Conservation (phyloP, 345 rosid genomes). For the Brassica cretica region DNA sequence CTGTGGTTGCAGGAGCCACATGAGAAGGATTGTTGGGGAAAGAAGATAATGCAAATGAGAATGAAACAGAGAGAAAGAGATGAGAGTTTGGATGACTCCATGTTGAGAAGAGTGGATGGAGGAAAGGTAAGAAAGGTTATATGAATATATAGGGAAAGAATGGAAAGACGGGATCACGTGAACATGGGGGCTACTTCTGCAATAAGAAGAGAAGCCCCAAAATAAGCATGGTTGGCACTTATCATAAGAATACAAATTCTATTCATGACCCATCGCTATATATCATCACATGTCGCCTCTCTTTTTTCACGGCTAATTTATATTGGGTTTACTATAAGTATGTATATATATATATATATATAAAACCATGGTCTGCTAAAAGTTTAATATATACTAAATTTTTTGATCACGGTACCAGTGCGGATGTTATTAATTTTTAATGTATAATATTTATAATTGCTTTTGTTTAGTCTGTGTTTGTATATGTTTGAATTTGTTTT, state of each 20-base stretch:
- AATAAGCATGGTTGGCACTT: constrained; percentile 73
- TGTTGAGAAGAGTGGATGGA: constrained; percentile 27
- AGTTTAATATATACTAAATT: too few species aligned
- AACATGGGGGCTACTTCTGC: constrained; percentile 48
- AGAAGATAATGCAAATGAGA: constrained; percentile 53
- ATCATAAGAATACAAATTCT: constrained; percentile 37
- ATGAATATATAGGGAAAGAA: constrained; percentile 46
- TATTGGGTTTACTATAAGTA: background rate
- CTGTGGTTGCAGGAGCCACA: constrained; percentile 57
- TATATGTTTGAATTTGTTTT: too few species aligned
- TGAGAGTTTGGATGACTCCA: constrained; percentile 56
- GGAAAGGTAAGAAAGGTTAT: constrained; percentile 20
- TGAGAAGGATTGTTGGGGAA: constrained; percentile 49
- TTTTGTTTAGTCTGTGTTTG: too few species aligned
- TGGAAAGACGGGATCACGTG: constrained; percentile 64
- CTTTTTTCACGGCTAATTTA: background rate
- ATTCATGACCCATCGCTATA: constrained; percentile 40
- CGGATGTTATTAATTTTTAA: too few species aligned
- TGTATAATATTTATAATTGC: too few species aligned
- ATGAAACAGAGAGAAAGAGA: constrained; percentile 59
- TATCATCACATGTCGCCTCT: constrained; percentile 29
- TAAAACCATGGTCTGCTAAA: too few species aligned
- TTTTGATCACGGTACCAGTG: too few species aligned
- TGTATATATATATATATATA: too few species aligned
- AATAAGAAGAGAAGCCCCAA: constrained; percentile 55